Evolutionary conservation across 176 grass and related monocot genomes (phyloP), one percentile per base, ranked within the genome.

Genomic region (Eragrostis curvula): DNA sequence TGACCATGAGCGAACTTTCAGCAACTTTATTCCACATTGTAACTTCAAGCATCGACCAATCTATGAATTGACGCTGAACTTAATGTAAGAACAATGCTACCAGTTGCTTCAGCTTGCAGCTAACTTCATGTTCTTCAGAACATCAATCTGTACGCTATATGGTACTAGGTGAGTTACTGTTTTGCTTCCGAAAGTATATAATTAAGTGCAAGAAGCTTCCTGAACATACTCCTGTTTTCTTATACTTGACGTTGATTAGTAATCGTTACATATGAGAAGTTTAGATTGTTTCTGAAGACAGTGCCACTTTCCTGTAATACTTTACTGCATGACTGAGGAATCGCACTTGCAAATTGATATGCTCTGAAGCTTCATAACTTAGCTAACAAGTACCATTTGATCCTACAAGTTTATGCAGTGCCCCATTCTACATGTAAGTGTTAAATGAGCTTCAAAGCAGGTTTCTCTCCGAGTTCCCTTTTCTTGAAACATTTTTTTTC

Each of bases 381-480:
- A 58, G 42, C 51, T 77, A 61, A 24, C 48, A 0, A 18, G 14
- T 44, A 40, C 21, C n/a, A n/a, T 16, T 78, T 16, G 30, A 3
- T 45, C 16, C 39, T 25, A 30, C 30, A 24, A n/a, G 24, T 55
- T 66, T 7, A 44, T 68, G 73, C 84, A 80, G 73, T 25, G 58
- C 21, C 62, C 12, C 8, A 42, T 39, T 58, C 44, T 73, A 29
- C 55, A 6, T 65, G 43, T 74, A 66, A 29, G 45, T 1, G 4
- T 5, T 79, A 55, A 8, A 80, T 66, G 45, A 68, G 15, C 23
- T 71, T 46, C 57, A 80, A 80, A 68, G 32, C 58, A 46, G 23
- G 3, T 23, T 66, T 66, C 36, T 64, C 44, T 65, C 45, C 23
- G 0, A 80, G 76, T 53, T 46, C 16, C 75, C 58, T 80, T 80